phyloP scores from a whole-genome alignment of 169 alveolate species.

The Plasmodium coatneyi region DNA sequence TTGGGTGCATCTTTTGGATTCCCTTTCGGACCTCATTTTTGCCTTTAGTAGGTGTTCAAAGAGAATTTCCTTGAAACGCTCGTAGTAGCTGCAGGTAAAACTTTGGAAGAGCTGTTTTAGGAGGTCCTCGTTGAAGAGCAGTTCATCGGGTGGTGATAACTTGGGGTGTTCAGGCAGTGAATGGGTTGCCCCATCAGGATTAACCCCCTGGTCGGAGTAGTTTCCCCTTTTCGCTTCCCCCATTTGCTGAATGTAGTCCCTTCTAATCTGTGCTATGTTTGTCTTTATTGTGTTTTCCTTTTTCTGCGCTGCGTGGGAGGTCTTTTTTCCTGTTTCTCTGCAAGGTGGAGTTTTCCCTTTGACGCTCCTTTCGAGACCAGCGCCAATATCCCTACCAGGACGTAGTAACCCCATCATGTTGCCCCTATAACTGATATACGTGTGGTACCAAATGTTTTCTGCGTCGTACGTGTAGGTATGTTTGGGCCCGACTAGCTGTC shows the following conservation, averaged over 20 bases:
- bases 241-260: background rate
- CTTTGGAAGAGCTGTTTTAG: background rate
- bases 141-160: background rate
- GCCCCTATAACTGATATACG: conserved; percentile 16
- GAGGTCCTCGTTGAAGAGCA: background rate
- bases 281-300: background rate
- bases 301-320: background rate
- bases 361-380: background rate
- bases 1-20: conserved; percentile 8
- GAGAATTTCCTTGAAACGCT: background rate
- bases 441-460: background rate
- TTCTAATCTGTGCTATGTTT: conserved; percentile 8
- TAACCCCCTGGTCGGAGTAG: background rate
- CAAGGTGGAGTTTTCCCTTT: background rate
- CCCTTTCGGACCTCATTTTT: conserved; percentile 10
- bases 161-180: background rate
- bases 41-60: conserved; percentile 20
- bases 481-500: background rate
- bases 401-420: conserved; percentile 9
- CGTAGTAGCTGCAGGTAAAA: background rate
- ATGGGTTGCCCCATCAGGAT: background rate
- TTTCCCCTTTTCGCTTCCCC: background rate
- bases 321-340: background rate
- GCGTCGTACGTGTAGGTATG: conserved; percentile 6
- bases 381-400: background rate